Evolutionary conservation across 208 protist genomes (phyloP).

Genomic region (Crithidia thermophila): DNA sequence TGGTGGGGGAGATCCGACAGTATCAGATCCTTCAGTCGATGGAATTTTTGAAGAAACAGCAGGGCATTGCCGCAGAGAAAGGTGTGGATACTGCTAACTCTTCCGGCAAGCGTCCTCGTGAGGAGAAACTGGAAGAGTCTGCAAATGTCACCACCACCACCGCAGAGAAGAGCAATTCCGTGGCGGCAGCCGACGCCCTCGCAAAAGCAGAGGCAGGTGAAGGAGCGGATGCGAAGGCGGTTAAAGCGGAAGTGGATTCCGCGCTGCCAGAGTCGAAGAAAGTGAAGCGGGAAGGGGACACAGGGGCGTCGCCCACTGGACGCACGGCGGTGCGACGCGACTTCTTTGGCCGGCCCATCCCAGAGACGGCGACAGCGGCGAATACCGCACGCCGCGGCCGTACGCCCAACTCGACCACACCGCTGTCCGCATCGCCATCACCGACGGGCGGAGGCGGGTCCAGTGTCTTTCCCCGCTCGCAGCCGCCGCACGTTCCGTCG

Average conservation of each 20-base stretch:
- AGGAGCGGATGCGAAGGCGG: too few species aligned
- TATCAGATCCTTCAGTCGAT: conserved; percentile 31
- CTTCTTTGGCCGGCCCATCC: conserved; percentile 75
- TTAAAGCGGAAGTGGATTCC: background rate
- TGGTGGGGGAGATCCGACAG: conserved; percentile 54
- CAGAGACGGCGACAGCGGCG: background rate
- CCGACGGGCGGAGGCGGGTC: background rate
- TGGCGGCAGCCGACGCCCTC: background rate
- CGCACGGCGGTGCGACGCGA: conserved; percentile 37
- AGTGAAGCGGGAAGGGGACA: background rate
- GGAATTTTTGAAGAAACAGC: conserved; percentile 17
- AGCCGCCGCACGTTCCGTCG: conserved; percentile 6
- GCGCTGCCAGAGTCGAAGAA: background rate
- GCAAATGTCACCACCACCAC: background rate
- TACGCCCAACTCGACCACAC: background rate
- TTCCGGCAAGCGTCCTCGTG: background rate
- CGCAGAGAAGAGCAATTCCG: background rate
- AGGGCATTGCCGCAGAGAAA: background rate
- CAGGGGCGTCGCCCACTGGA: background rate
- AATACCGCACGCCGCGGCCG: background rate
- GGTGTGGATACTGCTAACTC: background rate
- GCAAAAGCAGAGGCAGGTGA: too few species aligned
- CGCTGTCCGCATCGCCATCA: background rate
- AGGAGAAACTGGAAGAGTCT: background rate
- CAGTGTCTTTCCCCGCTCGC: conserved; percentile 3